Base-by-base conservation (phyloP, 306 rosid species). In the Castanopsis chinensis region DNA sequence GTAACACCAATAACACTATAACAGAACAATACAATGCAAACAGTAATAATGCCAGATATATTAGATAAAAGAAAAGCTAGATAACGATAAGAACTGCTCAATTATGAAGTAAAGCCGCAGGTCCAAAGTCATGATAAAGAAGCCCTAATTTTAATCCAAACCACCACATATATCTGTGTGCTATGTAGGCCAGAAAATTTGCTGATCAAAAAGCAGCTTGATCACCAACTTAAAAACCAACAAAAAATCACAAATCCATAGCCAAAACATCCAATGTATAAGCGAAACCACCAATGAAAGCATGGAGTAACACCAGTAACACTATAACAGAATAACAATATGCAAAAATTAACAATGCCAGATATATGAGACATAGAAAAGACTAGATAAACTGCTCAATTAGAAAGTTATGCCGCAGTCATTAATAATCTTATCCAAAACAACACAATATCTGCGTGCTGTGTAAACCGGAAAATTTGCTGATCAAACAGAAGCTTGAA, bases 251-350 rank as follows among this genome's bases (percentile, higher is more conserved):
- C 76, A 79, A 78, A 32, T 37, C 76, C 53, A 49, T 77, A 2
- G 51, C 81, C 82, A 82, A 76, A 80, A 67, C 64, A 79, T 73
- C 74, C 84, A 81, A 81, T 81, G 87, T 78, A 89, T 83, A 80
- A 79, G 45, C 11, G 45, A 37, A 37, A 37, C 45, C 45, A 1
- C 45, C 0, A 37, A 7, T 37, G 45, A 7, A 37, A 37, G 11
- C 45, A 37, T 37, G 45, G 45, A 37, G 45, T 37, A 8, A 7
- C 45, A 37, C 45, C 45, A 37, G 7, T 2, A 37, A 37, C 45
- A 37, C 45, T 37, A 37, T 37, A 37, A 49, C 5, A 49, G 53
- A 49, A 49, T 17, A 49, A 45, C 15, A 45, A 10, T 45, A 3
- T 45, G 52, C 65, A 59, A 59, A 21, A 59, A 20, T 21, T 21